These are phyloP conservation scores for Neurospora terricola DNA, from an alignment of 495 filamentous ascomycete genomes.

Conservation along the genomic window DNA sequence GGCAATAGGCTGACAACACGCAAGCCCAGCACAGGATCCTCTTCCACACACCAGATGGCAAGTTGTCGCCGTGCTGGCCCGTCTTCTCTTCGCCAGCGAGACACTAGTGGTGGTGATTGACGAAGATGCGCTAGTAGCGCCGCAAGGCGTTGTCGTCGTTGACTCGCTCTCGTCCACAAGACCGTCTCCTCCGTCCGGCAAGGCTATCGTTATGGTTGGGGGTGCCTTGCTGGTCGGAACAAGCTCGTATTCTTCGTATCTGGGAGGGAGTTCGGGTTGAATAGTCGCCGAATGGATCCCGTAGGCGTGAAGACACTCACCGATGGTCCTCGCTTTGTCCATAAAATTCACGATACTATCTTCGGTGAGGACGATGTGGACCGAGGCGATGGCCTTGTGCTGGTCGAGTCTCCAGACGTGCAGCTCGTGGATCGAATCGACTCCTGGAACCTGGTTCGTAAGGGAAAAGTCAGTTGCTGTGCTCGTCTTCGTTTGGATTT, in stretches of 20 bases:
- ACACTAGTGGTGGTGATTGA: neutral
- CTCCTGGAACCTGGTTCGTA: conserved; percentile 51
- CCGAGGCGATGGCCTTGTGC: conserved; percentile 75
- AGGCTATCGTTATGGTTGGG: neutral
- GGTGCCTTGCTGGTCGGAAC: neutral
- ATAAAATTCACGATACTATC: conserved; percentile 57
- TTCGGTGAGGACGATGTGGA: conserved; percentile 71
- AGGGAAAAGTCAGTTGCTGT: neutral
- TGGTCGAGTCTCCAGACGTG: conserved; percentile 92
- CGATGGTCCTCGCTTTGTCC: conserved; percentile 61
- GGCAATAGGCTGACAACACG: neutral
- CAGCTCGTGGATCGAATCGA: conserved; percentile 77
- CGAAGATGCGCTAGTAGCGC: neutral
- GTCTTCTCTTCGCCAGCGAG: neutral
- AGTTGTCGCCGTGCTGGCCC: neutral
- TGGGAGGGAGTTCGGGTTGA: conserved; percentile 57
- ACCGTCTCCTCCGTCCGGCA: neutral
- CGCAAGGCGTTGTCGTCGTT: neutral
- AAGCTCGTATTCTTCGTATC: neutral
- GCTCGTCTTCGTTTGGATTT: neutral
- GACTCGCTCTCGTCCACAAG: neutral
- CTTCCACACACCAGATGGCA: neutral
- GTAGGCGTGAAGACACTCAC: conserved; percentile 80
- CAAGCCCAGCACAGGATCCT: neutral
- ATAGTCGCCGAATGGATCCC: conserved; percentile 89